A percentile compares a stretch with the other conserved stretches of the same genome.
These are phyloP conservation scores for Hyaloscypha hepaticicola DNA, from an alignment of 495 filamentous ascomycete species.

Conservation along the genomic window DNA sequence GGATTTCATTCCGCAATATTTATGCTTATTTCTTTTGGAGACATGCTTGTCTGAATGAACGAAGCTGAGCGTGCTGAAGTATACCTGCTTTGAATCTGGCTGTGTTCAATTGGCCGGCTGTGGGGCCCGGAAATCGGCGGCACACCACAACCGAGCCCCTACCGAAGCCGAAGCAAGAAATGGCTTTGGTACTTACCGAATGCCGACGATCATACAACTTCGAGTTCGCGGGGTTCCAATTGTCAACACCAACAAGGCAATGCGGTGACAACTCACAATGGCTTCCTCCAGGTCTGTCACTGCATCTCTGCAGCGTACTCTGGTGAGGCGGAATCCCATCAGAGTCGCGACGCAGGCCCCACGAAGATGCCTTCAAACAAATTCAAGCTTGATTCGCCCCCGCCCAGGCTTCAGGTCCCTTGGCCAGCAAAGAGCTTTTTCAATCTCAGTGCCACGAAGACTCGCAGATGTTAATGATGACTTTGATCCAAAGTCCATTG, in stretches of 20 bases:
- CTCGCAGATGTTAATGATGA: slow-evolving; percentile 58
- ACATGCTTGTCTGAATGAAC: not conserved
- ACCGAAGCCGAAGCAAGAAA: not conserved
- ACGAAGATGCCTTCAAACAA: slow-evolving; percentile 11
- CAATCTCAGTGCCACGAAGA: slow-evolving; percentile 45
- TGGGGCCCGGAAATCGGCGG: slow-evolving; percentile 7
- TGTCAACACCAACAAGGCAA: slow-evolving; percentile 16
- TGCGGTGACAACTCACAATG: slow-evolving; percentile 31
- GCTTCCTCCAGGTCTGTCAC: slow-evolving; percentile 27
- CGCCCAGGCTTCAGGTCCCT: slow-evolving; percentile 11
- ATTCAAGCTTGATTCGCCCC: slow-evolving; percentile 19
- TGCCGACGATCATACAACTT: not conserved
- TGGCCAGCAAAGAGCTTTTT: slow-evolving; percentile 40
- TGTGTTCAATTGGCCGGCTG: no score
- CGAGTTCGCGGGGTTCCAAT: not conserved
- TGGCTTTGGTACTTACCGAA: not conserved
- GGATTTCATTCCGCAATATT: not conserved
- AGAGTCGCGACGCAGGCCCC: slow-evolving; percentile 18
- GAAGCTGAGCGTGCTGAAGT: no score
- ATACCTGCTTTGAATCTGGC: not conserved
- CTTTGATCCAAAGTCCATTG: slow-evolving; percentile 70
- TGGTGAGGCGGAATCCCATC: slow-evolving; percentile 18
- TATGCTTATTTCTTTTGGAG: not conserved
- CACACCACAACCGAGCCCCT: not conserved
- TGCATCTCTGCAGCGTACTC: slow-evolving; percentile 24